Evolutionary conservation across 495 filamentous ascomycete genomes (phyloP).

Genomic region (Xylaria palmicola): DNA sequence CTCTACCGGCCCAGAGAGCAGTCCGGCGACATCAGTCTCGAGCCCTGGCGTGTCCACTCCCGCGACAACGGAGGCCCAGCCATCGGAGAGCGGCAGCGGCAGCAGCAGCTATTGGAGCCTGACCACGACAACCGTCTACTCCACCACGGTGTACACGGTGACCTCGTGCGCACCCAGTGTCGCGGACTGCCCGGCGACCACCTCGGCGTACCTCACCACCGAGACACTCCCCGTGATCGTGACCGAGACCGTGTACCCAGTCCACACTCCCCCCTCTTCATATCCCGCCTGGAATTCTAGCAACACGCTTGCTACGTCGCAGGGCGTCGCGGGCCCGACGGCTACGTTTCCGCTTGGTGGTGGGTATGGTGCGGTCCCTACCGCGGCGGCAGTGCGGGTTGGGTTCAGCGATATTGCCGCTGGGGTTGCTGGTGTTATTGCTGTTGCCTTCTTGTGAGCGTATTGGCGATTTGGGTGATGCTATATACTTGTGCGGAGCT

Average conservation of each 20-base stretch:
- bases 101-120: background rate
- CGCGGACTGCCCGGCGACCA: conserved; percentile 54
- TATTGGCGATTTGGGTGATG: too few species aligned
- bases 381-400: background rate
- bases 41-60: background rate
- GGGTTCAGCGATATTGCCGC: background rate
- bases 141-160: conserved; percentile 58
- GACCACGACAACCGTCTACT: conserved; percentile 59
- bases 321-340: background rate
- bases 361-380: background rate
- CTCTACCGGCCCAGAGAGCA: background rate
- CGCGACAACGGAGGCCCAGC: background rate
- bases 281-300: background rate
- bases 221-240: background rate
- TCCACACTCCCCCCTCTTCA: background rate
- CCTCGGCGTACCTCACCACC: background rate
- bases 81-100: background rate
- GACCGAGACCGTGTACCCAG: background rate
- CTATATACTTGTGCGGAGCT: too few species aligned
- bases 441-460: conserved; percentile 1
- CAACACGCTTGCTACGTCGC: background rate
- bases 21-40: background rate
- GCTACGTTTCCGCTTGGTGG: background rate
- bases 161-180: conserved; percentile 57
- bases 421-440: background rate